A percentile compares a stretch with the other conserved stretches of the same genome.
These are phyloP conservation scores for Cairneyella variabilis DNA, from an alignment of 495 filamentous ascomycete species.

Conservation along the genomic window DNA sequence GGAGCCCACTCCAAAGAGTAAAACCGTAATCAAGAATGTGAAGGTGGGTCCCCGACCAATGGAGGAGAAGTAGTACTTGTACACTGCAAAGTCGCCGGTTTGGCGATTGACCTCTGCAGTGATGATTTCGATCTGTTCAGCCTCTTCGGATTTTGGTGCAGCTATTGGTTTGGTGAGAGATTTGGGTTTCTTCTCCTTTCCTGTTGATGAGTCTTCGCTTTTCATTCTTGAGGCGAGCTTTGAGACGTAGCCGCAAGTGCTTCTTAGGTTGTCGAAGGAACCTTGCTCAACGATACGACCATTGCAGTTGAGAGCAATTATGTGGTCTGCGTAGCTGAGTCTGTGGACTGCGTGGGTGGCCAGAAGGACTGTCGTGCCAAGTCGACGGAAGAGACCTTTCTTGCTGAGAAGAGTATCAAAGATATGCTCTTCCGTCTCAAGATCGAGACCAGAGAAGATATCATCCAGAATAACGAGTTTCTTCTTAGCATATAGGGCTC, in stretches of 20 bases:
- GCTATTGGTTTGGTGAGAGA: background rate
- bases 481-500: slow-evolving; percentile 54
- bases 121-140: slow-evolving; percentile 5
- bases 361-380: slow-evolving; percentile 38
- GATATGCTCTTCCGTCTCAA: slow-evolving; percentile 54
- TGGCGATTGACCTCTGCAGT: slow-evolving; percentile 24
- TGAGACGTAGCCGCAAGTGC: slow-evolving; percentile 45
- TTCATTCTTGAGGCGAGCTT: slow-evolving; percentile 31
- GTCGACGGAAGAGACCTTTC: slow-evolving; percentile 46
- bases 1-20: slow-evolving; percentile 4
- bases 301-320: slow-evolving; percentile 44
- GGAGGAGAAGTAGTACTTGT: slow-evolving; percentile 30
- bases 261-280: slow-evolving; percentile 41
- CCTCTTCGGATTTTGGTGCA: background rate
- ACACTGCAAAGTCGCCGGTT: slow-evolving; percentile 53
- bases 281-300: slow-evolving; percentile 49
- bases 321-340: slow-evolving; percentile 46
- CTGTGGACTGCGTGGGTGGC: slow-evolving; percentile 36
- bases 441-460: slow-evolving; percentile 59
- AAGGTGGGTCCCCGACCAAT: slow-evolving; percentile 4
- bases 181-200: background rate
- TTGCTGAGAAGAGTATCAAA: slow-evolving; percentile 51
- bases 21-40: slow-evolving; percentile 1
- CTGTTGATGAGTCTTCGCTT: background rate
- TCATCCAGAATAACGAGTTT: slow-evolving; percentile 57